These are phyloP conservation scores for Panicum hallii DNA, from an alignment of 202 grass and related monocot species.

Conservation along the genomic window DNA sequence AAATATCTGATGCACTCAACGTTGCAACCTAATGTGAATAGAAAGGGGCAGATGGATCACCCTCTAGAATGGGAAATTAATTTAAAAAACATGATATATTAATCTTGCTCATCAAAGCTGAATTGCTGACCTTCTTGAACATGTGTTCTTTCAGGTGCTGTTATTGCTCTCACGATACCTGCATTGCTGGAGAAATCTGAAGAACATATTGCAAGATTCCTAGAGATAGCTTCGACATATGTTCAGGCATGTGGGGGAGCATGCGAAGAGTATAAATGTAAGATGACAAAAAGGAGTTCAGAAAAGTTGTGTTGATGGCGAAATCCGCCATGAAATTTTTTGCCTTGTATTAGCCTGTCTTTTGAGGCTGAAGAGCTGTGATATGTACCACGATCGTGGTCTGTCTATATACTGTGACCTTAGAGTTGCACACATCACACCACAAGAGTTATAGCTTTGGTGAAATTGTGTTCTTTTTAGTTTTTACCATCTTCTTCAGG, in stretches of 20 bases:
- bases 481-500: not conserved
- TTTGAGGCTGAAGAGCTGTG: not conserved
- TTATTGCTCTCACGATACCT: conserved; percentile 51
- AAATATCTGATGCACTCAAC: not conserved
- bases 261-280: conserved; percentile 29
- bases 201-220: conserved; percentile 31
- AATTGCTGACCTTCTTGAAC: not conserved
- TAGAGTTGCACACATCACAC: not conserved
- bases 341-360: not conserved
- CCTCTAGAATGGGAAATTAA: not conserved
- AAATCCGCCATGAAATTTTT: conserved; percentile 14
- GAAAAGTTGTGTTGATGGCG: conserved; percentile 30
- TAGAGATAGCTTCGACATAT: conserved; percentile 33
- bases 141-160: conserved; percentile 27
- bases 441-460: not conserved
- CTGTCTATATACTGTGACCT: not conserved
- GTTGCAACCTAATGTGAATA: not conserved
- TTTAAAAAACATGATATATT: not conserved
- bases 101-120: conserved; percentile 1
- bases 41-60: not conserved
- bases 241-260: conserved; percentile 38
- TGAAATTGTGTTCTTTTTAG: not conserved
- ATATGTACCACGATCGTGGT: not conserved
- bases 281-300: conserved; percentile 30
- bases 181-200: conserved; percentile 49